A percentile compares a stretch with the other conserved stretches of the same genome.
These are phyloP conservation scores for Alternaria sp. DNA, from an alignment of 2,329 filamentous ascomycete species.

Conservation along the genomic window DNA sequence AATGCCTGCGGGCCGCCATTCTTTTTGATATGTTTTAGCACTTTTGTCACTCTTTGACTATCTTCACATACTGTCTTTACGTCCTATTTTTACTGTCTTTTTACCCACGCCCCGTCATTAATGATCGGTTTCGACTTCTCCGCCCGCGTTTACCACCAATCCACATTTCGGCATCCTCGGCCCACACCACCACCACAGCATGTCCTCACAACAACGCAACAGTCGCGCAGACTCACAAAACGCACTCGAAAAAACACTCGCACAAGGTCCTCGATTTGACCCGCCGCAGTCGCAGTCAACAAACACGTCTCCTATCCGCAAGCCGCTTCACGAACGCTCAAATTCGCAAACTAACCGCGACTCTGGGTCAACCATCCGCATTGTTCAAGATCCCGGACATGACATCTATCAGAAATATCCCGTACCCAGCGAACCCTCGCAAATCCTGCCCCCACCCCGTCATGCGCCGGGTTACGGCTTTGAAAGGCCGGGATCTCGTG, in stretches of 20 bases:
- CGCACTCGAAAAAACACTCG: slow-evolving; percentile 32
- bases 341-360: slow-evolving; percentile 47
- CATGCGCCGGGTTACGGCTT: slow-evolving; percentile 47
- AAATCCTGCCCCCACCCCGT: slow-evolving; percentile 49
- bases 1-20: slow-evolving; percentile 45
- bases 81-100: slow-evolving; percentile 18
- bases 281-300: slow-evolving; percentile 36
- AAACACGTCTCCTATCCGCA: slow-evolving; percentile 42
- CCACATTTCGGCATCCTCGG: slow-evolving; percentile 29
- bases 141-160: slow-evolving; percentile 26
- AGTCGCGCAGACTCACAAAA: slow-evolving; percentile 36
- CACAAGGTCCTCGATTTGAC: slow-evolving; percentile 39
- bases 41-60: slow-evolving; percentile 43
- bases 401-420: slow-evolving; percentile 50
- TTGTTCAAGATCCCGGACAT: slow-evolving; percentile 46
- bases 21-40: slow-evolving; percentile 46
- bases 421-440: slow-evolving; percentile 49
- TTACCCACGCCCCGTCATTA: slow-evolving; percentile 33
- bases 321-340: slow-evolving; percentile 49
- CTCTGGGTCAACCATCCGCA: slow-evolving; percentile 49
- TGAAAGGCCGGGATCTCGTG: slow-evolving; percentile 46
- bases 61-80: slow-evolving; percentile 30
- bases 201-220: slow-evolving; percentile 34
- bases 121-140: slow-evolving; percentile 37
- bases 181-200: slow-evolving; percentile 31